Base-by-base conservation (phyloP, 2,329 filamentous ascomycete genomes). In the Penicillium vulpinum region DNA sequence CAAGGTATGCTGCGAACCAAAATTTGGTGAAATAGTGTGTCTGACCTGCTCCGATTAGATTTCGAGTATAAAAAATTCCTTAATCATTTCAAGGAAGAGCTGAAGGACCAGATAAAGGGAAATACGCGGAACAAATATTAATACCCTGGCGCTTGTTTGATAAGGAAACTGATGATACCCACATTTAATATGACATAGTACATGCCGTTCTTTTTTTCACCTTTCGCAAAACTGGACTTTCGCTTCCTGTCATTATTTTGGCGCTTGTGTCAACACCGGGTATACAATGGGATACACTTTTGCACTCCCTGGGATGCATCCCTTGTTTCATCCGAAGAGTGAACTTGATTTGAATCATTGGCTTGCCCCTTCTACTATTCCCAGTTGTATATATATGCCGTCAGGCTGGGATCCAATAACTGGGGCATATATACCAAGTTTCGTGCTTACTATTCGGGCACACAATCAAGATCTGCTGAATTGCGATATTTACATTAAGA, bases 71-170 rank as follows among this genome's bases (percentile, higher is more conserved):
- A 65, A 24, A 66, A 71, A 39, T 76, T 78, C 52, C 39, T 75
- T 18, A 61, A 68, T 18, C 67, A 75, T 47, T 78, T 78, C 63
- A 76, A 70, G 62, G 75, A 78, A 59, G 76, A 78, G 55, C 61
- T 78, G 46, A 73, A 74, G 63, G 73, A 75, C 44, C 76, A 77
- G 45, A 64, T 76, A 39, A 77, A 74, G 54, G 73, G 74, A 31
- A 73, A 71, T 28, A 68, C 72, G 15, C 63, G 65, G 31, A 71
- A 70, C 40, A 72, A 71, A 50, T 46, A 62, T 18, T 73, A 48
- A 70, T 48, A 56, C 43, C 38, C 45, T 57, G 47, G 56, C 53
- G 52, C 60, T 56, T 54, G 40, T 38, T 45, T 56, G 35, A 51
- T 52, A 46, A 38, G 33, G 33, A 52, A 29, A 52, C 48, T 29